Conservation (phyloP, 192 early-diverging fungal genomes). For the Coemansia sp. region DNA sequence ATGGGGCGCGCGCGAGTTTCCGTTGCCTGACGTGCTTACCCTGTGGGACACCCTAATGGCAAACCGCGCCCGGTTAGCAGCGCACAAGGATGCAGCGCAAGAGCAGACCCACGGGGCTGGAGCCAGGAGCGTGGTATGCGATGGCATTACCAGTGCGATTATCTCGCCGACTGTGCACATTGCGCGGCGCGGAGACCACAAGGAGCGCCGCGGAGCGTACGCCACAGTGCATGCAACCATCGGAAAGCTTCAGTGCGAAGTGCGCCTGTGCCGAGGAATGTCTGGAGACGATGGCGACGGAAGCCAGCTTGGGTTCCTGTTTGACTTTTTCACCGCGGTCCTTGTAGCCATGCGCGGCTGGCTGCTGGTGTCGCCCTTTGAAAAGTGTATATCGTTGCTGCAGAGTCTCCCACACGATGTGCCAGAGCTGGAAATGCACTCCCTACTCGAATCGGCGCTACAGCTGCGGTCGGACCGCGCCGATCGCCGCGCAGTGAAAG, state of each 20-base stretch:
- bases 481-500: background rate
- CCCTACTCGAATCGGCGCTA: constrained; percentile 6
- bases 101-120: background rate
- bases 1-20: constrained; percentile 73
- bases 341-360: constrained; percentile 63
- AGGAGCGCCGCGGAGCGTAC: background rate
- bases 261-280: constrained; percentile 7
- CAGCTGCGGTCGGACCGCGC: constrained; percentile 10
- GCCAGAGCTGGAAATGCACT: constrained; percentile 15
- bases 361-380: constrained; percentile 64
- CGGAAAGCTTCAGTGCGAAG: constrained; percentile 34
- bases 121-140: background rate
- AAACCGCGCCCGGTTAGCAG: constrained; percentile 54
- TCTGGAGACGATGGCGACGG: constrained; percentile 36
- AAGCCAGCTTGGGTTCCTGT: constrained; percentile 65
- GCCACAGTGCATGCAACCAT: constrained; percentile 10
- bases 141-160: background rate
- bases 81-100: background rate
- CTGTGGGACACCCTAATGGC: constrained; percentile 83
- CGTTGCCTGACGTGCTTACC: constrained; percentile 74
- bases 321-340: constrained; percentile 77
- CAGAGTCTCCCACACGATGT: constrained; percentile 65
- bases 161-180: background rate
- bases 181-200: background rate
- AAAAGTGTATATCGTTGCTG: constrained; percentile 36